Base-by-base conservation (phyloP, 306 rosid genomes). In the Cucumis cinereus region DNA sequence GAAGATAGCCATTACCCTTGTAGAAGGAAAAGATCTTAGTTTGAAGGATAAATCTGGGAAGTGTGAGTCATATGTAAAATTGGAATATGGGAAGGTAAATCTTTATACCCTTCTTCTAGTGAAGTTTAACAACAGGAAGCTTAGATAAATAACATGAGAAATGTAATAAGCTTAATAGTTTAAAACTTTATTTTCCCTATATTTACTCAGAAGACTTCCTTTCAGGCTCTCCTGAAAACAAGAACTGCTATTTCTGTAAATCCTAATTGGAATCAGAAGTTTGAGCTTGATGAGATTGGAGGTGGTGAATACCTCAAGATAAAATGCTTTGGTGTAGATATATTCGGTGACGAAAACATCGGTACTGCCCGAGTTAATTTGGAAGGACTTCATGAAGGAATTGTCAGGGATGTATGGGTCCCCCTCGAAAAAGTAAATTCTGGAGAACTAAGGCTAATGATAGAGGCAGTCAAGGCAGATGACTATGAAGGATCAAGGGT, bases 381-480 rank as follows among this genome's bases (percentile, higher is more conserved):
- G 86, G 99, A 95, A 90, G 99, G 99, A 56, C 82, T 95, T 43
- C 76, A 59, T 17, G 98, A 89, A 7, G 95, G 96, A 26, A 82
- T 79, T 0, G 58, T 74, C 76, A 78, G 92, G 92, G 97, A 95
- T 79, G 96, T 90, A 23, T 95, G 99, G 97, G 74, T 95, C 40
- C 99, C 99, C 74, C 92, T 95, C 41, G 99, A 95, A 82, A 85
- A 89, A 85, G 98, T 86, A 74, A 92, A 84, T 61, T 95, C 97
- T 1, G 99, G 99, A 81, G 99, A 95, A 82, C 70, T 95, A 58
- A 85, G 97, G 84, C 96, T 95, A 83, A 82, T 86, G 81, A 87
- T 95, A 75, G 96, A 92, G 86, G 91, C 98, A 15, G 80, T 88
- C 73, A 83, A 79, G 83, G 77, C 69, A 75, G 95, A 90, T 7